phyloP scores from a whole-genome alignment of 352 stramenopile species.

The Globisporangium takayamanum region DNA sequence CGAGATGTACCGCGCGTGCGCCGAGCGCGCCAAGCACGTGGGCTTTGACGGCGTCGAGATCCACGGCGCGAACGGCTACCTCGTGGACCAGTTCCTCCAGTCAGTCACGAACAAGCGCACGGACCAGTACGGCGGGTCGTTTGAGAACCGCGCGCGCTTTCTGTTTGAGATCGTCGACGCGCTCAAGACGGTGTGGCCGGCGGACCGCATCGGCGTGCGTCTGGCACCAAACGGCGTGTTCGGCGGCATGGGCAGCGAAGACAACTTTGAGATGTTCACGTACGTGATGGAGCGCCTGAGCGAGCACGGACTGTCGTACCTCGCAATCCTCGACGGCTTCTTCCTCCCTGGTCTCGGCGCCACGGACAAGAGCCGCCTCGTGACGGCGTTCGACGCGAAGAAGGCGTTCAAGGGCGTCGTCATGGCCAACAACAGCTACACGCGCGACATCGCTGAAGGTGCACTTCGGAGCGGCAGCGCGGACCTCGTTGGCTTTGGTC shows the following conservation, averaged over 20 bases:
- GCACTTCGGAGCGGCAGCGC: constrained; percentile 11
- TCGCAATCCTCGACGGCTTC: background rate
- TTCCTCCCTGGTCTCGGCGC: background rate
- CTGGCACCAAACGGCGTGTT: constrained; percentile 8
- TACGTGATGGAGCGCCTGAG: background rate
- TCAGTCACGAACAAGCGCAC: constrained; percentile 42
- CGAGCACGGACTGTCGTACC: background rate
- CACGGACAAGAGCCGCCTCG: constrained; percentile 2
- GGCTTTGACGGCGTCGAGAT: constrained; percentile 91
- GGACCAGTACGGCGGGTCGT: constrained; percentile 59
- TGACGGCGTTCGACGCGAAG: constrained; percentile 8
- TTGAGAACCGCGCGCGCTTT: constrained; percentile 58
- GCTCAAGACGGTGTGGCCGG: constrained; percentile 8
- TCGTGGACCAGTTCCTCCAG: constrained; percentile 79
- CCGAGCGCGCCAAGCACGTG: constrained; percentile 28
- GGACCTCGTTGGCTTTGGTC: constrained; percentile 23
- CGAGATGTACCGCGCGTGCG: too few species aligned
- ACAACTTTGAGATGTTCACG: background rate
- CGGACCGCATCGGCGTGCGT: constrained; percentile 10
- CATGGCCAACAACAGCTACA: constrained; percentile 22
- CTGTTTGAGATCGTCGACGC: constrained; percentile 45
- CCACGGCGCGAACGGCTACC: constrained; percentile 81
- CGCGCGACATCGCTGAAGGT: constrained; percentile 12
- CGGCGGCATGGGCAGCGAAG: constrained; percentile 10
- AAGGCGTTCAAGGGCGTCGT: constrained; percentile 7